phyloP scores from a whole-genome alignment of 2,329 filamentous ascomycete species.

The Coniochaeta sp. region DNA sequence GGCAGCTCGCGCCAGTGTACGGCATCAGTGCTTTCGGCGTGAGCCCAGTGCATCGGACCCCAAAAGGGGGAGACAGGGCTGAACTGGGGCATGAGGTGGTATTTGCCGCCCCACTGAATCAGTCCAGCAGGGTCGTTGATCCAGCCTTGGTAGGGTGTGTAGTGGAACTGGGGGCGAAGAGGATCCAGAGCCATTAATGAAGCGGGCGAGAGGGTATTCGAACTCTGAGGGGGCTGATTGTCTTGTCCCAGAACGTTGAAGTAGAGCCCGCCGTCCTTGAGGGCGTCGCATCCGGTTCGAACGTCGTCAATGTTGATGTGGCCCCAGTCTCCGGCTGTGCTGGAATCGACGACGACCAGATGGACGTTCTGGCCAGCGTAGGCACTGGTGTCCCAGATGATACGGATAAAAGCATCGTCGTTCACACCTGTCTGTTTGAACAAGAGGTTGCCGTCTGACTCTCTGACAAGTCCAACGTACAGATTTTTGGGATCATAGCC shows the following conservation, averaged over 20 bases:
- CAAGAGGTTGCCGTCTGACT: constrained; percentile 16
- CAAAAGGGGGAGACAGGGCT: constrained; percentile 15
- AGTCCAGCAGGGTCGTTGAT: constrained; percentile 21
- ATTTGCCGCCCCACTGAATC: constrained; percentile 15
- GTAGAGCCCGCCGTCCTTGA: constrained; percentile 16
- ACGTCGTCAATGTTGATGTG: constrained; percentile 25
- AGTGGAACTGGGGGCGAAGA: constrained; percentile 18
- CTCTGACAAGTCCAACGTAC: constrained; percentile 20
- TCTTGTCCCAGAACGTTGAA: constrained; percentile 21
- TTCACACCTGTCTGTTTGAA: constrained; percentile 21
- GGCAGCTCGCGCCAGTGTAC: constrained; percentile 18
- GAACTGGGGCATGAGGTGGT: constrained; percentile 20
- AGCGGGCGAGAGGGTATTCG: constrained; percentile 8
- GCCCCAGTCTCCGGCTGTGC: constrained; percentile 9
- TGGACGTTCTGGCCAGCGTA: constrained; percentile 16
- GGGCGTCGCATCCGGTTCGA: constrained; percentile 18
- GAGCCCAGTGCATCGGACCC: constrained; percentile 20
- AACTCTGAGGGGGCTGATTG: constrained; percentile 15
- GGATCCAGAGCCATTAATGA: constrained; percentile 17
- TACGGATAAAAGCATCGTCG: constrained; percentile 22
- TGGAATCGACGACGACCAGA: constrained; percentile 14
- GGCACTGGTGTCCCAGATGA: constrained; percentile 22
- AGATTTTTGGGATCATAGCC: constrained; percentile 22
- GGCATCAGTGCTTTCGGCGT: constrained; percentile 15
- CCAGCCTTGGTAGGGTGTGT: constrained; percentile 20